These are phyloP conservation scores for Sodiomyces alkalinus DNA, from an alignment of 2,329 filamentous ascomycete species.

Conservation along the genomic window DNA sequence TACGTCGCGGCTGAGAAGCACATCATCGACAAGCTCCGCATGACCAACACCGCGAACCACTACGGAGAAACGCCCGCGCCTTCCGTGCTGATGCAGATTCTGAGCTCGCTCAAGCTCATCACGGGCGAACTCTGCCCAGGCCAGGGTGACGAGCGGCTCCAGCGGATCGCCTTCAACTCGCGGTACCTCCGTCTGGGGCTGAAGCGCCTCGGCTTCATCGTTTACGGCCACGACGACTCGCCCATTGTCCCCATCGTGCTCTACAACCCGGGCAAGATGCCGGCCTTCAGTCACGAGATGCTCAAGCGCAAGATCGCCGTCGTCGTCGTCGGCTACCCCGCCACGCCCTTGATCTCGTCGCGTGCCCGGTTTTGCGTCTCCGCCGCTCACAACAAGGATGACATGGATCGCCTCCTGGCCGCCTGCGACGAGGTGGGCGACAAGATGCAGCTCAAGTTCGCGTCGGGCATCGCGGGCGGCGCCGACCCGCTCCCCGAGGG, in stretches of 20 bases:
- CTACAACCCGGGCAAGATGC: constrained; percentile 98
- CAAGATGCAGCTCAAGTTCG: constrained; percentile 88
- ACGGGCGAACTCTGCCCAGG: constrained; percentile 75
- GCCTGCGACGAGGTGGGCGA: constrained; percentile 92
- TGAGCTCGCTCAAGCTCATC: constrained; percentile 75
- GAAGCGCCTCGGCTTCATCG: constrained; percentile 91
- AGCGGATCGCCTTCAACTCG: constrained; percentile 95
- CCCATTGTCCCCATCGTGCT: constrained; percentile 90
- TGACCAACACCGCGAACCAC: constrained; percentile 71
- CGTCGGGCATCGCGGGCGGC: constrained; percentile 86
- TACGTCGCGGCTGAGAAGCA: constrained; percentile 82
- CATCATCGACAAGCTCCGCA: constrained; percentile 83
- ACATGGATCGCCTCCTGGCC: constrained; percentile 74
- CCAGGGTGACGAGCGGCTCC: constrained; percentile 87
- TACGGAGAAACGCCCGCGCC: constrained; percentile 81
- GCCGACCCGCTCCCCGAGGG: constrained; percentile 61
- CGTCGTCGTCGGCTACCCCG: constrained; percentile 93
- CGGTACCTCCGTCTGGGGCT: constrained; percentile 93
- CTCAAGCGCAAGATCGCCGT: constrained; percentile 93
- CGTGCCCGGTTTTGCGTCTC: constrained; percentile 93
- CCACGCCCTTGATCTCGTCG: constrained; percentile 87
- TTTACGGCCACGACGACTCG: constrained; percentile 94
- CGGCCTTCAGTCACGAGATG: constrained; percentile 98
- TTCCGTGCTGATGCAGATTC: constrained; percentile 80
- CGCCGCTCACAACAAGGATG: constrained; percentile 94